phyloP scores from a whole-genome alignment of 805 yeast species.

The Myxozyma vanderwaltii region DNA sequence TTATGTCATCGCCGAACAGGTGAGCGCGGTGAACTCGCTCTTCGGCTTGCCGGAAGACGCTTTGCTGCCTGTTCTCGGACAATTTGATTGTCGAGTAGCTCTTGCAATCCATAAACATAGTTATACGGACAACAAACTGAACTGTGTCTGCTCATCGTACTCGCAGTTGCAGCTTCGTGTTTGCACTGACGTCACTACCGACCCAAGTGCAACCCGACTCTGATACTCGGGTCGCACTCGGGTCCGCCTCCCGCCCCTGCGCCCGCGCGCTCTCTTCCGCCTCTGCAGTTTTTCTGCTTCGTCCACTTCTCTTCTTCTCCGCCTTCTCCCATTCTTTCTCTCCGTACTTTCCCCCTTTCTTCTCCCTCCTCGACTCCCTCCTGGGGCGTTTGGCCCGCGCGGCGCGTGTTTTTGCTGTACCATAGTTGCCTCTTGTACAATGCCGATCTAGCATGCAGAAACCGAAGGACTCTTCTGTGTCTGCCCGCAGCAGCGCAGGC shows the following conservation, averaged over 20 bases:
- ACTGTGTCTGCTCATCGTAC: no score
- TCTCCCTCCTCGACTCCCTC: constrained; percentile 1
- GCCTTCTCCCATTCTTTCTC: constrained; percentile 5
- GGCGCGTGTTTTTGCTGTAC: constrained; percentile 7
- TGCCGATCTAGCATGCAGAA: constrained; percentile 11
- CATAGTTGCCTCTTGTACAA: not conserved
- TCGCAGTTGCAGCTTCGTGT: no score
- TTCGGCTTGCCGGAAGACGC: no score
- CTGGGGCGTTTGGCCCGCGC: constrained; percentile 17
- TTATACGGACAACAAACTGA: no score
- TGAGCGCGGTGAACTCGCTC: no score
- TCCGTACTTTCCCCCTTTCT: not conserved
- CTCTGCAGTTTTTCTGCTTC: not conserved
- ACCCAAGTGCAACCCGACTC: not conserved
- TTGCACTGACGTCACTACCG: no score
- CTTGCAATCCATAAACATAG: no score
- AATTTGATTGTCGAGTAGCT: no score
- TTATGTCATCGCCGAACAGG: no score
- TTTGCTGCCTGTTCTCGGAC: no score
- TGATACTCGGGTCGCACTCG: not conserved
- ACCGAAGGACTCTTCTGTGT: constrained; percentile 1
- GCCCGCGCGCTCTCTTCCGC: not conserved
- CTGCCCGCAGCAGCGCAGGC: not conserved
- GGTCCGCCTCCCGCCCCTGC: not conserved
- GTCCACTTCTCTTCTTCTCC: not conserved